These are phyloP conservation scores for Acidiella bohemica DNA, from an alignment of 495 filamentous ascomycete genomes.

Conservation along the genomic window DNA sequence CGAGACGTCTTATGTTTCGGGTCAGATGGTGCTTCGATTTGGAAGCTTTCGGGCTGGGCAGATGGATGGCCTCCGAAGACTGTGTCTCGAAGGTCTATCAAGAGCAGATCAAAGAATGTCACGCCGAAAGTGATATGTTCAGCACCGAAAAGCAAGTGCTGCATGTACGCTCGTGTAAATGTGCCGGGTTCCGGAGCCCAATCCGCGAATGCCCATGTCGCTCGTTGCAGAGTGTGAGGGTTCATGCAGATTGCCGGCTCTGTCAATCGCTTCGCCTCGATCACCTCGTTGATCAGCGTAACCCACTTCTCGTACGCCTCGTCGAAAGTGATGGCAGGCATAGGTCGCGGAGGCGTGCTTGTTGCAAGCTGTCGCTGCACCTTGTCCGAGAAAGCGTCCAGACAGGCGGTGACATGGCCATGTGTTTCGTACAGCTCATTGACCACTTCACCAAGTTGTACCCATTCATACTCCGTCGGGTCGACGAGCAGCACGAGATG, in stretches of 20 bases:
- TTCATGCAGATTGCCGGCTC: conserved; percentile 39
- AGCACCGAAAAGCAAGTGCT: conserved; percentile 60
- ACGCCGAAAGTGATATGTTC: conserved; percentile 44
- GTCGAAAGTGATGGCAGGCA: conserved; percentile 59
- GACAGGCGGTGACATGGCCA: conserved; percentile 49
- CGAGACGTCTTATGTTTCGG: conserved; percentile 62
- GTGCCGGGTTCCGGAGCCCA: conserved; percentile 70
- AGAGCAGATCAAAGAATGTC: conserved; percentile 58
- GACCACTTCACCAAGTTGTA: conserved; percentile 3
- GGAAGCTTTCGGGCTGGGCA: conserved; percentile 57
- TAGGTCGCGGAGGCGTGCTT: conserved; percentile 82
- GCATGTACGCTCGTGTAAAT: conserved; percentile 70
- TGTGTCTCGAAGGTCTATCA: conserved; percentile 62
- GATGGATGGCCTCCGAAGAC: conserved; percentile 59
- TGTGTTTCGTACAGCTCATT: conserved; percentile 41
- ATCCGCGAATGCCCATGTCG: conserved; percentile 49
- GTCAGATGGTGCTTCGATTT: conserved; percentile 59
- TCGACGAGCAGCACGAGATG: neutral
- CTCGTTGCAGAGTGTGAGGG: conserved; percentile 41
- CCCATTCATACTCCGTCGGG: conserved; percentile 3
- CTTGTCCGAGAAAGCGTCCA: conserved; percentile 74
- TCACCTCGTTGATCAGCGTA: conserved; percentile 58
- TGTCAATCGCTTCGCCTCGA: conserved; percentile 31
- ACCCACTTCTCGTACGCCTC: conserved; percentile 58
- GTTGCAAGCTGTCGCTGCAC: conserved; percentile 81